Evolutionary conservation across 176 grass and related monocot genomes (phyloP), one percentile per base, ranked within the genome.

Genomic region (Oryza brachyantha): DNA sequence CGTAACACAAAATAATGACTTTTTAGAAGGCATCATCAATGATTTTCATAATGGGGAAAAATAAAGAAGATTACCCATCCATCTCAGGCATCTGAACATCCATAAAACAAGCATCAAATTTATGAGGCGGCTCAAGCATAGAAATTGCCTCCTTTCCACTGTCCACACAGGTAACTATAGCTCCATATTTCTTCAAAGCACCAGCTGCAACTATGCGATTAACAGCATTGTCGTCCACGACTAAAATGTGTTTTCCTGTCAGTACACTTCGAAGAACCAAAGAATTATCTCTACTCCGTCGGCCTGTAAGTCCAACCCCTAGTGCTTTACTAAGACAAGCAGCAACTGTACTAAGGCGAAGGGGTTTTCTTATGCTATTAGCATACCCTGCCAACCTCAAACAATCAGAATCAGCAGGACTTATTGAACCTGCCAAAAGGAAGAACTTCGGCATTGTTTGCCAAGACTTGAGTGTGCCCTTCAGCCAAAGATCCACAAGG

Each of bases 51-150:
- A 29, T 28, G 13, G 73, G 17, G 48, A 52, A 61, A 73, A 32
- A 2, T 32, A 32, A 37, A 31, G 64, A 35, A 61, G 8, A 32
- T 84, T 91, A 95, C 92, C 92, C 89, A 52, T 95, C 92, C 89
- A 95, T 95, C 67, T 95, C 92, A 3, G 92, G 89, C 89, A 95
- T 95, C 66, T 95, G 89, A 87, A 95, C 64, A 82, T 95, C 92
- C 92, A 95, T 95, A 84, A 95, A 91, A 81, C 92, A 95, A 73
- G 89, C 89, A 87, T 95, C 83, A 79, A 95, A 87, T 25, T 84
- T 72, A 57, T 95, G 89, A 38, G 89, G 92, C 5, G 89, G 92
- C 11, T 32, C 69, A 60, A 95, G 86, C 66, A 82, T 87, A 81
- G 19, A 52, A 83, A 95, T 89, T 50, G 92, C 89, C 66, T 82